Evolutionary conservation across 2,329 filamentous ascomycete species (phyloP), one percentile per base, ranked within the genome.

Genomic region (Thelonectria blattea): DNA sequence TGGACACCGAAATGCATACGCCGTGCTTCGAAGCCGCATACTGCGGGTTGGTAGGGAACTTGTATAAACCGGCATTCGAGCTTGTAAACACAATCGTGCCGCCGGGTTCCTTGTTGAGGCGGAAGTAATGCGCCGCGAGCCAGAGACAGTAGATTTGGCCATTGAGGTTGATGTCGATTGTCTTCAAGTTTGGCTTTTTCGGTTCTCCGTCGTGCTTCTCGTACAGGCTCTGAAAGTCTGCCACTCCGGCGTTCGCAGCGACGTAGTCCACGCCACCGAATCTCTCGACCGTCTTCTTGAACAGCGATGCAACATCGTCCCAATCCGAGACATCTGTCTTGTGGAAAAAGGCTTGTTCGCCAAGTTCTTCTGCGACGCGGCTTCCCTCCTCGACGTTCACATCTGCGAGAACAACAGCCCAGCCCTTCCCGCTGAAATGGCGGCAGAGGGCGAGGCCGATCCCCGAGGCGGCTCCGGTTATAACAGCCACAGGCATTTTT

Each of bases 401-500:
- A 22, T 54, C 52, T 14, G 52, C 52, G 8, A 54, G 30, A 12
- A 46, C 52, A 8, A 54, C 32, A 17, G 43, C 45, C 52, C 52
- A 54, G 17, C 42, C 42, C 18, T 54, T 34, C 24, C 24, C 42
- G 46, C 20, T 54, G 8, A 54, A 54, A 39, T 54, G 52, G 5
- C 52, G 42, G 22, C 18, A 37, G 1, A 54, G 42, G 39, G 65
- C 68, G 0, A 70, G 48, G 0, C 68, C 68, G 49, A 70, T 70
- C 0, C 67, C 66, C 0, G 60, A 64, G 1, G 54, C 67, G n/a
- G 64, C 68, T 7, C 68, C 68, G 1, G 67, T 70, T 22, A 85
- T 67, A 54, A 54, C 39, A 7, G 52, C 52, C 27, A 47, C 42
- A 8, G 52, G 52, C 52, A 54, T 54, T 24, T 64, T 65, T 15